A percentile compares a stretch with the other conserved stretches of the same genome.
phyloP scores from a whole-genome alignment of 306 rosid species.

The Vigna radiata region DNA sequence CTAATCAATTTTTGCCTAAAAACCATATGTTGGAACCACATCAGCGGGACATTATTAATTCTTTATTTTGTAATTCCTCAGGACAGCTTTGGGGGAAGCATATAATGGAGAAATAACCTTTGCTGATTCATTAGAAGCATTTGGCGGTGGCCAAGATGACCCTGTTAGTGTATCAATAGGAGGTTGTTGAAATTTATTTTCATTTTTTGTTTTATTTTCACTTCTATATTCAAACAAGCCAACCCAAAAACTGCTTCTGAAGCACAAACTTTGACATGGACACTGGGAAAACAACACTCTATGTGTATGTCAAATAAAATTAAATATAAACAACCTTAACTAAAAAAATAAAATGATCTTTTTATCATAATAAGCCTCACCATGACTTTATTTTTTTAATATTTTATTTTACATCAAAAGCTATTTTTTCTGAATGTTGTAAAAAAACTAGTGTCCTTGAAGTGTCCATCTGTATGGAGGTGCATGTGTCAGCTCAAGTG shows the following conservation, averaged over 20 bases:
- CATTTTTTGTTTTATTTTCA: conserved; percentile 40
- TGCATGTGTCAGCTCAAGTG: background rate
- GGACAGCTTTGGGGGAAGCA: conserved; percentile 89
- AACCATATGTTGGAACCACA: conserved; percentile 35
- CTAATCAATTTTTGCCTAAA: conserved; percentile 34
- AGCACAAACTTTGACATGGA: conserved; percentile 7
- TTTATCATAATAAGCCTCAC: background rate
- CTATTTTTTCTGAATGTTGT: background rate
- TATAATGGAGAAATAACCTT: conserved; percentile 76
- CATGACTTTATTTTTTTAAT: background rate
- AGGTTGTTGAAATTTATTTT: conserved; percentile 66
- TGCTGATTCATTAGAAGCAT: conserved; percentile 86
- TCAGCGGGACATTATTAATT: conserved; percentile 42
- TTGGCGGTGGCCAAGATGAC: conserved; percentile 93
- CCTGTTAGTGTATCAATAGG: conserved; percentile 94
- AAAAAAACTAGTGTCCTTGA: background rate
- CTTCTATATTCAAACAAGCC: conserved; percentile 29
- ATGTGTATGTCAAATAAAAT: background rate
- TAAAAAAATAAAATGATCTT: background rate
- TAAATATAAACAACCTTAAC: background rate
- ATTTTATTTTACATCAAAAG: background rate
- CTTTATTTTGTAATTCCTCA: conserved; percentile 49
- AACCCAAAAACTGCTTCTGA: conserved; percentile 23
- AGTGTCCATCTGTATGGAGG: background rate
- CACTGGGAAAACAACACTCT: background rate